phyloP scores from a whole-genome alignment of 2,329 filamentous ascomycete genomes.

The Coniochaeta sp. region DNA sequence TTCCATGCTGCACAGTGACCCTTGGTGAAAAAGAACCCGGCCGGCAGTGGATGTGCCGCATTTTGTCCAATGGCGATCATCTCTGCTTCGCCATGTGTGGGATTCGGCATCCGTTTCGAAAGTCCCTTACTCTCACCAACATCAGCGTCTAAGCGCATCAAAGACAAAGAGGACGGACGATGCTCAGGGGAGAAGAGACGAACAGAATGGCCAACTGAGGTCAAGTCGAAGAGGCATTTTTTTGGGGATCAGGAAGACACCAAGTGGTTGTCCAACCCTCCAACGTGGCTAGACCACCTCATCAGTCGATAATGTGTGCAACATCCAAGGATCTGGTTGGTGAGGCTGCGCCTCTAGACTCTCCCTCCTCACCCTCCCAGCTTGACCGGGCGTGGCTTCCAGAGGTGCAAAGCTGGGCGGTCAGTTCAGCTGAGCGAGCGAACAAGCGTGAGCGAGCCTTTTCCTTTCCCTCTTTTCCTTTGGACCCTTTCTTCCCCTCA shows the following conservation, averaged over 20 bases:
- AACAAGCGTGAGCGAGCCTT: neutral
- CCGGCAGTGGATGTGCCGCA: neutral
- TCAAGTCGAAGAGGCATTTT: no score
- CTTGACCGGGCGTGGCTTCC: constrained; percentile 9
- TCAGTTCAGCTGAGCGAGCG: constrained; percentile 8
- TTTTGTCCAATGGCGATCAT: constrained; percentile 1
- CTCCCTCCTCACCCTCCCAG: neutral
- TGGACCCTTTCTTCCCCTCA: neutral
- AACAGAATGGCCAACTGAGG: no score
- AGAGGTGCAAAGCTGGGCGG: no score
- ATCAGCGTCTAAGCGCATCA: neutral
- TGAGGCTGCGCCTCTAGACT: constrained; percentile 13
- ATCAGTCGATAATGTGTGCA: neutral
- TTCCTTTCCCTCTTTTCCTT: neutral
- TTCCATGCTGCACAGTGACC: neutral
- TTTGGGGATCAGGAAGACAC: no score
- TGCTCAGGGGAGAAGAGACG: no score
- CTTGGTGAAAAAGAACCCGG: neutral
- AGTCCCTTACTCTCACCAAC: neutral
- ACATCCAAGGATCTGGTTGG: constrained; percentile 8
- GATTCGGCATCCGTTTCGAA: neutral
- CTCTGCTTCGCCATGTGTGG: neutral
- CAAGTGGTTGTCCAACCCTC: no score
- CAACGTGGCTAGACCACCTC: neutral
- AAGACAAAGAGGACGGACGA: no score